Evolutionary conservation across 306 rosid species (phyloP).

Genomic region (Castanea mollissima): DNA sequence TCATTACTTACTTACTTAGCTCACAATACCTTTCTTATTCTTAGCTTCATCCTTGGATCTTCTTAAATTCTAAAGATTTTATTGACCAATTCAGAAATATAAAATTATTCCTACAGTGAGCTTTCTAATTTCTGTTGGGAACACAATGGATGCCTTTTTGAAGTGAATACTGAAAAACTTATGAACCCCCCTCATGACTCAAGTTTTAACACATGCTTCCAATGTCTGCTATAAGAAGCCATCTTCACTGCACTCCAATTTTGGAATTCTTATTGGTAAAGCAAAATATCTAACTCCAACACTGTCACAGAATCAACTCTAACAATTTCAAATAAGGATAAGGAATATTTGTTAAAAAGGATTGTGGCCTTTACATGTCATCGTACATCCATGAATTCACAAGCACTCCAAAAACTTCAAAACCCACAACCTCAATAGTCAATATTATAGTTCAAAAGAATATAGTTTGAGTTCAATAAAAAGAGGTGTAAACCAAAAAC

Average conservation of each 20-base stretch:
- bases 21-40: too few relatives aligned
- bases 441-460: too few relatives aligned
- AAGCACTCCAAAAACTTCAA: too few relatives aligned
- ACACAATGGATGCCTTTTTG: neutral
- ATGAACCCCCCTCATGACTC: neutral
- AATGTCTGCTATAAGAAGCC: neutral
- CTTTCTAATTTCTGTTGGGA: neutral
- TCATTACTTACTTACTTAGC: too few relatives aligned
- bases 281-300: neutral
- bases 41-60: neutral
- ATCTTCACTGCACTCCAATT: neutral
- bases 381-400: too few relatives aligned
- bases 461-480: too few relatives aligned
- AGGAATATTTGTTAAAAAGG: too few relatives aligned
- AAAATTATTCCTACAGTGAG: neutral
- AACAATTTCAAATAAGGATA: neutral
- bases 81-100: neutral
- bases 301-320: slow-evolving; percentile 14
- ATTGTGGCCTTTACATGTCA: too few relatives aligned
- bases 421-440: too few relatives aligned
- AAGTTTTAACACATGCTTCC: neutral
- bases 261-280: neutral
- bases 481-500: too few relatives aligned
- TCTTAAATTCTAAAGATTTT: neutral
- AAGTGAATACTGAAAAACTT: neutral